Base-by-base conservation (phyloP, 2,329 filamentous ascomycete genomes). In the Coniochaeta sp. region DNA sequence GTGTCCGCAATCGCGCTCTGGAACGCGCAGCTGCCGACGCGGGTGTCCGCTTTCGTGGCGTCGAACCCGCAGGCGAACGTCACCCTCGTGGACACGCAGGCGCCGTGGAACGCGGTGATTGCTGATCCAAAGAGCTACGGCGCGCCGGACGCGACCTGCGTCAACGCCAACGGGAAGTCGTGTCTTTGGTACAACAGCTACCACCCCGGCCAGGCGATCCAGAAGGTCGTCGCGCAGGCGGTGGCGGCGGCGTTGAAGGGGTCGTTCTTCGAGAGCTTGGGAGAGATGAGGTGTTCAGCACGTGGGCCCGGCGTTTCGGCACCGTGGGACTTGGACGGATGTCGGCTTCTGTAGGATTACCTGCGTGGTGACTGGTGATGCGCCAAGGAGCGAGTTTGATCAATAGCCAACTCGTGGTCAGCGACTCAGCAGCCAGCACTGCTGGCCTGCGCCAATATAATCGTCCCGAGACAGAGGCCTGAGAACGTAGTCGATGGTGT, bases 121-220 rank as follows among this genome's bases (percentile, higher is more conserved):
- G 57, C 30, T 32, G 58, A 60, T 34, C 63, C 63, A 5, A 61
- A 57, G 58, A 52, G 58, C 12, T 65, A 65, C 36, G 63, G 63
- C 3, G 59, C 61, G 22, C 58, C 60, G n/a, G 62, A 63, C 16
- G 60, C 58, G 14, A 60, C 40, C 5, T 63, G 62, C 28, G 26
- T 28, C 6, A 61, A 63, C 30, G 14, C n/a, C n/a, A 60, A 61
- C 28, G 62, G 60, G 22, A 60, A 55, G 32, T 58, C 52, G 17
- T 63, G 60, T 36, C 36, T 63, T 28, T 63, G 62, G 60, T 55
- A 54, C 26, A 50, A 63, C 44, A 54, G 38, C 24, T 60, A 60
- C 38, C 62, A 63, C 34, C 62, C 62, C 44, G 62, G 62, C 6
- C 56, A 47, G 22, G 57, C 58, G 2, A 63, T 63, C 19, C 62